phyloP scores from a whole-genome alignment of 2,329 filamentous ascomycete genomes.

The Arthrobotrys entomopaga region DNA sequence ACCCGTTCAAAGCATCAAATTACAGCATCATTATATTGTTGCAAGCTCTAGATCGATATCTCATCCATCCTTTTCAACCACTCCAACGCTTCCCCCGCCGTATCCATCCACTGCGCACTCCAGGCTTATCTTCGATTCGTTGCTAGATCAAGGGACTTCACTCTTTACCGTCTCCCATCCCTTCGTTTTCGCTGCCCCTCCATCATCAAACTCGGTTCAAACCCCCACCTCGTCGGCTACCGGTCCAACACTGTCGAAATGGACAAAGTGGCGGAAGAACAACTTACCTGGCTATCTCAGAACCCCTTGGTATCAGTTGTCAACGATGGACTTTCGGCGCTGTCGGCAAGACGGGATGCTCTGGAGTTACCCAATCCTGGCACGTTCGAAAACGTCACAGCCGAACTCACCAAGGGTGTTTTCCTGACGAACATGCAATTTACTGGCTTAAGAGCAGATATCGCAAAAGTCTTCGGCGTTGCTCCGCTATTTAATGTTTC shows the following conservation, averaged over 20 bases:
- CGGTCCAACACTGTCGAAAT: slow-evolving; percentile 59
- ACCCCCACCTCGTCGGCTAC: slow-evolving; percentile 51
- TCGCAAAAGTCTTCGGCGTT: slow-evolving; percentile 96
- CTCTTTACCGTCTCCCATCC: slow-evolving; percentile 56
- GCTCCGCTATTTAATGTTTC: slow-evolving; percentile 95
- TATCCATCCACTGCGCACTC: slow-evolving; percentile 12
- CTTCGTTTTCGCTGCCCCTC: slow-evolving; percentile 57
- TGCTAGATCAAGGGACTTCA: slow-evolving; percentile 40
- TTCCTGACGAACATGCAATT: slow-evolving; percentile 97
- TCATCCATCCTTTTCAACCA: slow-evolving; percentile 1
- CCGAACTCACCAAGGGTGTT: slow-evolving; percentile 95
- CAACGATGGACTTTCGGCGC: slow-evolving; percentile 80
- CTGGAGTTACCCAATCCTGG: slow-evolving; percentile 92
- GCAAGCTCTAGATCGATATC: no score
- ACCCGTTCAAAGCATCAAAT: slow-evolving; percentile 10
- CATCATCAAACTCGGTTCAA: slow-evolving; percentile 59
- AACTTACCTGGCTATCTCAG: slow-evolving; percentile 74
- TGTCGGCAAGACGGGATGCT: slow-evolving; percentile 85
- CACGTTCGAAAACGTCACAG: slow-evolving; percentile 85
- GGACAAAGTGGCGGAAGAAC: slow-evolving; percentile 58
- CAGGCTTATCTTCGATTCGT: background rate
- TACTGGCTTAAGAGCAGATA: slow-evolving; percentile 90
- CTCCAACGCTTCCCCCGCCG: background rate
- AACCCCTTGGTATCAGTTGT: slow-evolving; percentile 78
- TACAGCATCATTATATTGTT: background rate